Conservation (phyloP, 768 basidiomycete genomes). For the Amanita brunnescens region DNA sequence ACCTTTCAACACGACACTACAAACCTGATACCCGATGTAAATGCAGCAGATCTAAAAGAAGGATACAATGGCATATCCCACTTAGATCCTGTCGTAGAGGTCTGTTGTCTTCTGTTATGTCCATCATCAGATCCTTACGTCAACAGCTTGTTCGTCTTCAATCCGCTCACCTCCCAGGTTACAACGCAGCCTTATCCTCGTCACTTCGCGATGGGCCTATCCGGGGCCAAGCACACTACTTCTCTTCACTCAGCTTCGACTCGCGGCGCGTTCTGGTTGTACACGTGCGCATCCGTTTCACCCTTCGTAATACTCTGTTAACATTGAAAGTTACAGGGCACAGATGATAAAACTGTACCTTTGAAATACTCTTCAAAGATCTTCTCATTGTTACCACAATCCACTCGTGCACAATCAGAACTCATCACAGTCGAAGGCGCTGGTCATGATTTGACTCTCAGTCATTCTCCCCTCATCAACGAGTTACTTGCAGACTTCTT, state of each 20-base stretch:
- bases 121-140: neutral
- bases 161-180: constrained; percentile 67
- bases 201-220: constrained; percentile 67
- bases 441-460: constrained; percentile 43
- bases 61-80: neutral
- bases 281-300: constrained; percentile 36
- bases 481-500: constrained; percentile 27
- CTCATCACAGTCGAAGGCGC: constrained; percentile 43
- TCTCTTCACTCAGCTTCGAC: constrained; percentile 39
- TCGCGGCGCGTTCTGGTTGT: constrained; percentile 50
- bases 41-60: neutral
- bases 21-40: neutral
- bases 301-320: neutral
- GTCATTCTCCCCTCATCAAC: constrained; percentile 28
- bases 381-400: constrained; percentile 31
- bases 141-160: constrained; percentile 65
- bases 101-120: constrained; percentile 10
- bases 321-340: constrained; percentile 33
- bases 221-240: constrained; percentile 49
- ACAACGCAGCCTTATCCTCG: constrained; percentile 70
- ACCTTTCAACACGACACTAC: constrained; percentile 9
- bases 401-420: constrained; percentile 25
- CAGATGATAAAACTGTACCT: constrained; percentile 46
- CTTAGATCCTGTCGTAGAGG: constrained; percentile 36
- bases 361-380: constrained; percentile 45